Evolutionary conservation across 2,329 filamentous ascomycete genomes (phyloP).

Genomic region (Pseudonectria buxi): DNA sequence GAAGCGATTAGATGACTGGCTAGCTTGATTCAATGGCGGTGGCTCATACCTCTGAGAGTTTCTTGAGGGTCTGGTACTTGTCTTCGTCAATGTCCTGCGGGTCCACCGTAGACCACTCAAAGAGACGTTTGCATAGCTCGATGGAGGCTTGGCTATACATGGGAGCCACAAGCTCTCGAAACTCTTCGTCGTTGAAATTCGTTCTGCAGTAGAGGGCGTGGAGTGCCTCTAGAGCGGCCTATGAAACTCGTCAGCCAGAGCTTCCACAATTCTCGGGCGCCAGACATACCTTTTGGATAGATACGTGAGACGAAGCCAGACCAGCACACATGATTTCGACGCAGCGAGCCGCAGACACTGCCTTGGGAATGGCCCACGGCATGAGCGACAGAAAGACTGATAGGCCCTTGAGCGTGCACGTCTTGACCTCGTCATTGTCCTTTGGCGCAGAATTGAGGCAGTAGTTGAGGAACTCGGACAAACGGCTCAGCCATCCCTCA

Average conservation of each 20-base stretch:
- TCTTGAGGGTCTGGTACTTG: conserved; percentile 88
- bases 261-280: neutral
- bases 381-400: conserved; percentile 72
- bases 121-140: conserved; percentile 64
- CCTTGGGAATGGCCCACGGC: conserved; percentile 81
- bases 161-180: conserved; percentile 67
- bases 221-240: conserved; percentile 77
- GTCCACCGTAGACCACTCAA: conserved; percentile 73
- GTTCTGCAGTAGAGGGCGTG: conserved; percentile 72
- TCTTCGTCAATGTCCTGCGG: conserved; percentile 81
- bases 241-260: conserved; percentile 8
- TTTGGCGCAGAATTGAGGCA: conserved; percentile 62
- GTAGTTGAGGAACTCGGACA: conserved; percentile 65
- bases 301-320: conserved; percentile 62
- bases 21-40: conserved; percentile 2
- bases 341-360: conserved; percentile 64
- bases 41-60: conserved; percentile 74
- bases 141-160: conserved; percentile 71
- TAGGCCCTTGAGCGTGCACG: conserved; percentile 69
- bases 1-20: conserved; percentile 2
- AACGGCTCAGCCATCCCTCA: conserved; percentile 80
- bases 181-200: conserved; percentile 70
- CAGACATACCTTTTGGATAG: conserved; percentile 60
- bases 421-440: conserved; percentile 59
- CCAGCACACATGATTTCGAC: conserved; percentile 65